Percentiles rank a stretch among this genome's conserved stretches.
These are phyloP conservation scores for Rubia yunnanensis DNA, from an alignment of 257 asterid species.

Conservation along the genomic window DNA sequence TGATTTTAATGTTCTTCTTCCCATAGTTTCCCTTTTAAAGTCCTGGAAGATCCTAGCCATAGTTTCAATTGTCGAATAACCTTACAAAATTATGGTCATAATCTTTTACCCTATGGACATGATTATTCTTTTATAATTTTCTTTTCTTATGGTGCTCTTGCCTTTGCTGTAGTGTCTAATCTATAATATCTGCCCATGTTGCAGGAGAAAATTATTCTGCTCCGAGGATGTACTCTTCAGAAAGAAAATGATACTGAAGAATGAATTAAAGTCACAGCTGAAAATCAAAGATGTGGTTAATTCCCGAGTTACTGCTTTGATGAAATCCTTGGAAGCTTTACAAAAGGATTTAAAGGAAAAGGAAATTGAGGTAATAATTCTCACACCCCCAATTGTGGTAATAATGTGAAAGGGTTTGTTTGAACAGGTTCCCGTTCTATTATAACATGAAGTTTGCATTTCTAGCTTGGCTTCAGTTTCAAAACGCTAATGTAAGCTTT, in stretches of 20 bases:
- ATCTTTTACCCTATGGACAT: not conserved
- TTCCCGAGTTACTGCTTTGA: slow-evolving; percentile 48
- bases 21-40: not conserved
- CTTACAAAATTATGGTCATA: not conserved
- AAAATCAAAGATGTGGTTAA: slow-evolving; percentile 66
- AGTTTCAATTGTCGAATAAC: not conserved
- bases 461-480: too few relatives aligned
- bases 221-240: slow-evolving; percentile 52
- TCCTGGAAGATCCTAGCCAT: not conserved
- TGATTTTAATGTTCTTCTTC: not conserved
- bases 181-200: slow-evolving; percentile 19
- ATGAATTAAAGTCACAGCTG: slow-evolving; percentile 43
- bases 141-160: not conserved
- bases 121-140: not conserved
- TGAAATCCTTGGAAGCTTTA: slow-evolving; percentile 68
- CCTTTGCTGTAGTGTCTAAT: slow-evolving; percentile 12
- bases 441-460: too few relatives aligned
- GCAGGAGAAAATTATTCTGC: slow-evolving; percentile 86
- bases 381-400: too few relatives aligned
- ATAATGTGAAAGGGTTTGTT: too few relatives aligned
- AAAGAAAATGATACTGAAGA: slow-evolving; percentile 68
- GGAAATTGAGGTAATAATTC: slow-evolving; percentile 50
- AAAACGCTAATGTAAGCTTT: too few relatives aligned
- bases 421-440: too few relatives aligned
- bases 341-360: slow-evolving; percentile 88